Base-by-base conservation (phyloP, 805 yeast species). In the Metschnikowia henanensis region DNA sequence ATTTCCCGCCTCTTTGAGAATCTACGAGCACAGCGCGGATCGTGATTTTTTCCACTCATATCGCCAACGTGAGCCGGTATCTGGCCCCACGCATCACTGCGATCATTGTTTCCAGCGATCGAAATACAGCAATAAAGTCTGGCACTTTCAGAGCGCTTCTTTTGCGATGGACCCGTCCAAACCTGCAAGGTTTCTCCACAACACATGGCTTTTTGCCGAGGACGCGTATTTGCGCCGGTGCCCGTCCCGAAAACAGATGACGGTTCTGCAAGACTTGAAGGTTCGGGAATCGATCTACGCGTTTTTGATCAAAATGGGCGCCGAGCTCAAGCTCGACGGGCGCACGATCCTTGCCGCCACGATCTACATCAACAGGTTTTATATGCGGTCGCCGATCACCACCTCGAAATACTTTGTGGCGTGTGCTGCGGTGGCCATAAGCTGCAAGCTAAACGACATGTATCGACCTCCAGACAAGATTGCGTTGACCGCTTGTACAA, bases 331-430 rank as follows among this genome's bases (percentile, higher is more conserved):
- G 47, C 59, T 71, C 22, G 74, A 69, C 47, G 70, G 72, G 4
- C 52, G 62, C 22, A 69, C 76, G 32, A 69, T 71, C n/a, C 58
- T 67, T 25, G 72, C 73, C 1, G 71, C 76, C 10, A 66, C 75
- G 3, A 51, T 71, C 16, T 70, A 68, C 48, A 46, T 65, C 17
- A 63, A 66, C 43, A 54, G 76, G 7, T 70, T 60, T 44, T 71
- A 67, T 48, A 67, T 68, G 74, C 50, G 75, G 23, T 45, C 61
- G 47, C 73, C 75, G 13, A 68, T 71, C 26, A 65, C 75, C 15
- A 60, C 66, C 13, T 70, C 75, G 30, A 71, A 71, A 46, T 70
- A 71, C 55, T 71, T 59, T 46, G 73, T 71, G 22, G 75, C 73
- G 3, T 60, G 69, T 47, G 73, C 75, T 4, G 75, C 75, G 5